These are phyloP conservation scores for Chlamydomonas schloesseri DNA, from an alignment of 139 green algal species.

Conservation along the genomic window DNA sequence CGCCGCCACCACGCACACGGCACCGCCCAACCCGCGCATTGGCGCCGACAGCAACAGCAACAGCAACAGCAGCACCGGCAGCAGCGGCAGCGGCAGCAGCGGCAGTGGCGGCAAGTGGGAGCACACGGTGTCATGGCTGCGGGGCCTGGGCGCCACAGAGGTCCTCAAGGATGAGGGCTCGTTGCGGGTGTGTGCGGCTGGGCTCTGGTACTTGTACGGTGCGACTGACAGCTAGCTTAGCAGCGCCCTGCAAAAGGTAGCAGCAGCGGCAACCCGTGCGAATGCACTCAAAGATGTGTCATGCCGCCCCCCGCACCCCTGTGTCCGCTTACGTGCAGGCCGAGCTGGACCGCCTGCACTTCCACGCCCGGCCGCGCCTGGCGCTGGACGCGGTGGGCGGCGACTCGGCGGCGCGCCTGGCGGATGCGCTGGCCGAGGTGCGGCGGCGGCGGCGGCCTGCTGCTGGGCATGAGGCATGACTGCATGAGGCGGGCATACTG, in stretches of 20 bases:
- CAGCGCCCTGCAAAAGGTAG: no score
- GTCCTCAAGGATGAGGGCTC: constrained; percentile 78
- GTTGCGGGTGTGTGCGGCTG: constrained; percentile 65
- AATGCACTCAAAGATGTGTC: no score
- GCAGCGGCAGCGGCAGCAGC: background rate
- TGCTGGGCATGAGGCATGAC: no score
- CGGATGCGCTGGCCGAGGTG: constrained; percentile 77
- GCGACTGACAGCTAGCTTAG: no score
- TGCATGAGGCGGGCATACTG: no score
- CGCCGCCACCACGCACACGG: background rate
- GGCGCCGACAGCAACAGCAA: background rate
- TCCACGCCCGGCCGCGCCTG: constrained; percentile 87
- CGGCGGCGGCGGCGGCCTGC: background rate
- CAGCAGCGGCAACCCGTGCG: no score
- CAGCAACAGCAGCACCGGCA: background rate
- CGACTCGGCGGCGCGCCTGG: constrained; percentile 68
- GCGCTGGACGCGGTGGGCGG: constrained; percentile 89
- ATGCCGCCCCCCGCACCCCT: no score
- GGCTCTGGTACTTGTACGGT: no score
- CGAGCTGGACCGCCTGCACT: constrained; percentile 80
- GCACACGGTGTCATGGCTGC: constrained; percentile 61
- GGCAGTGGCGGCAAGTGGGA: constrained; percentile 16
- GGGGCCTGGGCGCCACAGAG: constrained; percentile 74
- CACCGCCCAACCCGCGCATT: no score
- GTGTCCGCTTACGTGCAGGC: no score